Evolutionary conservation across 2,329 filamentous ascomycete genomes (phyloP).

Genomic region (Cercospora nicotianae): DNA sequence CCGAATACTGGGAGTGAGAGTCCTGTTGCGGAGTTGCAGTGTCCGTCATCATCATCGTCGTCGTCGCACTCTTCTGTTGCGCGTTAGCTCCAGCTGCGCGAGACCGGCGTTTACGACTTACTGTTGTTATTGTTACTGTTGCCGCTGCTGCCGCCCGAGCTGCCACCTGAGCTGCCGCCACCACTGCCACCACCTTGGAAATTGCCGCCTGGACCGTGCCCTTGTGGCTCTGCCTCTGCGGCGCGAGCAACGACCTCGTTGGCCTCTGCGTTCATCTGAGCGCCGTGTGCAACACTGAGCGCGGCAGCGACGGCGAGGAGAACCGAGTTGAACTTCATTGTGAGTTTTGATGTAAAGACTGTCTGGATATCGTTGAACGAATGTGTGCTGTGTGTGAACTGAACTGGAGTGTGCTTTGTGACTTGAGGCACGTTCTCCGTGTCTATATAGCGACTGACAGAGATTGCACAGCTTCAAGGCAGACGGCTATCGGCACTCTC

Average conservation of each 20-base stretch:
- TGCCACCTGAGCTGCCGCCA: background rate
- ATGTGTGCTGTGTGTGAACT: background rate
- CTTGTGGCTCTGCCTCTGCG: background rate
- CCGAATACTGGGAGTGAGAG: slow-evolving; percentile 8
- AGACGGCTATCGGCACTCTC: background rate
- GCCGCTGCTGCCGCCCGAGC: background rate
- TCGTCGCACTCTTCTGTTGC: slow-evolving; percentile 11
- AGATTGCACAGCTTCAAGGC: background rate
- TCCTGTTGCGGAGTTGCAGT: slow-evolving; percentile 11
- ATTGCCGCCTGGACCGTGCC: background rate
- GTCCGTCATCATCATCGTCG: background rate
- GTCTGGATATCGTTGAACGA: background rate
- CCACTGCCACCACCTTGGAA: background rate
- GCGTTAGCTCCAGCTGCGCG: background rate
- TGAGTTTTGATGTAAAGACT: slow-evolving; percentile 5
- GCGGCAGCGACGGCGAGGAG: slow-evolving; percentile 15
- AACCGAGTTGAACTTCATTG: slow-evolving; percentile 16
- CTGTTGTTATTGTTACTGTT: background rate
- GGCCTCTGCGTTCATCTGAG: slow-evolving; percentile 10
- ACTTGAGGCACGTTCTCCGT: background rate
- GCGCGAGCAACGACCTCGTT: slow-evolving; percentile 12
- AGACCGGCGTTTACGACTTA: background rate
- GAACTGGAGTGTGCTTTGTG: background rate
- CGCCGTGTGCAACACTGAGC: slow-evolving; percentile 12
- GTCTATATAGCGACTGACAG: slow-evolving; percentile 1